Evolutionary conservation across 2,329 filamentous ascomycete species (phyloP).

Genomic region (Corynespora cassiicola): DNA sequence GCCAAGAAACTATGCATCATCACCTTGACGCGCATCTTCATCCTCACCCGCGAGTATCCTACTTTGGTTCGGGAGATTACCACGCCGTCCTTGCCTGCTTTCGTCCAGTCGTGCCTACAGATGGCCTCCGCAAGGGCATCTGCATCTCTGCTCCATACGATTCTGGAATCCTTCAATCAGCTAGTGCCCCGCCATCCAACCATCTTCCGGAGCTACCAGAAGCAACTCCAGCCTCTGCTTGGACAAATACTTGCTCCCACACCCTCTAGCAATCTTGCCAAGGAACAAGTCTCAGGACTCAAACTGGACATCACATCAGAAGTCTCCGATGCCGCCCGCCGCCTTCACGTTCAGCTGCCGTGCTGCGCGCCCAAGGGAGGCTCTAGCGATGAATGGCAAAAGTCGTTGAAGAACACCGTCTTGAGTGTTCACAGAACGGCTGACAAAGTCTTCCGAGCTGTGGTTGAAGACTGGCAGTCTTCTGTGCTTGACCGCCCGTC

Average conservation of each 20-base stretch:
- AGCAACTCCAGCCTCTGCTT: constrained; percentile 70
- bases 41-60: constrained; percentile 80
- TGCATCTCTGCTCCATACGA: constrained; percentile 64
- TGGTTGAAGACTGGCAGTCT: constrained; percentile 84
- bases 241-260: constrained; percentile 70
- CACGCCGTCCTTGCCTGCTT: constrained; percentile 78
- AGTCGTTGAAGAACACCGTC: constrained; percentile 67
- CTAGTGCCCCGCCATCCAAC: constrained; percentile 83
- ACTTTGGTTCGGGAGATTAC: constrained; percentile 87
- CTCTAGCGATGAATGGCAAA: constrained; percentile 79
- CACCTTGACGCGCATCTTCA: constrained; percentile 82
- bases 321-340: constrained; percentile 65
- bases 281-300: constrained; percentile 19
- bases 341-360: constrained; percentile 73
- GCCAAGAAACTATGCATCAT: constrained; percentile 80
- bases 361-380: constrained; percentile 83
- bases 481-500: constrained; percentile 51
- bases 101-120: constrained; percentile 75
- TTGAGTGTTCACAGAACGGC: constrained; percentile 72
- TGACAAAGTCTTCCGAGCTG: constrained; percentile 77
- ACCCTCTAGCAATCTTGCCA: constrained; percentile 46
- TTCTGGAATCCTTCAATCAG: constrained; percentile 74
- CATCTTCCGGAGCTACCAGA: constrained; percentile 77
- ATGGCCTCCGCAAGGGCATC: constrained; percentile 49
- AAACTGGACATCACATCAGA: constrained; percentile 58